phyloP scores from a whole-genome alignment of 768 basidiomycete species.

The Mycena alexandri region DNA sequence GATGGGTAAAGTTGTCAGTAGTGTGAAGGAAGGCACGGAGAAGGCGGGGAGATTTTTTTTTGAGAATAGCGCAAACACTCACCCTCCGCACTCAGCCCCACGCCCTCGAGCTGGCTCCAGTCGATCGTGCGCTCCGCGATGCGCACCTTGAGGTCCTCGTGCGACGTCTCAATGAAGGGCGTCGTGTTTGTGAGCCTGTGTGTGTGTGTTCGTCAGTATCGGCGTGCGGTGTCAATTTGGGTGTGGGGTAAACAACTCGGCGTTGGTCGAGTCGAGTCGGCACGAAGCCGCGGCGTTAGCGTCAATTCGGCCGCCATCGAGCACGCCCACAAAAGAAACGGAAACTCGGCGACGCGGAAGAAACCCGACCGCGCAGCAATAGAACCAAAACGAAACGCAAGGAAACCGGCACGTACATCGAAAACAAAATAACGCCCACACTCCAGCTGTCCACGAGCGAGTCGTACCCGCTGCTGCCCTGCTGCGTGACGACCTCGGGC shows the following conservation, averaged over 20 bases:
- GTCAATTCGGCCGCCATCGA: too few relatives aligned
- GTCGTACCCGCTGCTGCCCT: constrained; percentile 80
- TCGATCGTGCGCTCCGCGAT: constrained; percentile 73
- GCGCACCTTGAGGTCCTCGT: constrained; percentile 68
- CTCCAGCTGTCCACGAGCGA: constrained; percentile 96
- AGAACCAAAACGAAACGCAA: constrained; percentile 3
- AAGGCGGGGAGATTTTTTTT: too few relatives aligned
- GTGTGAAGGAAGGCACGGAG: constrained; percentile 8
- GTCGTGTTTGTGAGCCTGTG: constrained; percentile 80
- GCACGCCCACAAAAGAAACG: too few relatives aligned
- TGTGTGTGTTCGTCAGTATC: too few relatives aligned
- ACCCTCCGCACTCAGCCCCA: constrained; percentile 6
- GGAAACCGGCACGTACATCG: constrained; percentile 70
- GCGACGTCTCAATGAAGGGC: constrained; percentile 83
- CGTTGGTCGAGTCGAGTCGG: too few relatives aligned
- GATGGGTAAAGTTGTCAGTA: constrained; percentile 11
- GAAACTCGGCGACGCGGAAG: too few relatives aligned
- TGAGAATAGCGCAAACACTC: too few relatives aligned
- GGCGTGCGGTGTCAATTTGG: too few relatives aligned
- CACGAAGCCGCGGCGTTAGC: too few relatives aligned
- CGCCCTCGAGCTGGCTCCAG: constrained; percentile 63
- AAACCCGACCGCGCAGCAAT: too few relatives aligned
- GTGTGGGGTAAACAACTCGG: too few relatives aligned
- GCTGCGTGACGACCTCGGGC: constrained; percentile 87
- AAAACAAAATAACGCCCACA: constrained; percentile 93